Percentiles rank a stretch among this genome's conserved stretches.
Conservation (phyloP, 108 stramenopile species). For the Skeletonema costatum region DNA sequence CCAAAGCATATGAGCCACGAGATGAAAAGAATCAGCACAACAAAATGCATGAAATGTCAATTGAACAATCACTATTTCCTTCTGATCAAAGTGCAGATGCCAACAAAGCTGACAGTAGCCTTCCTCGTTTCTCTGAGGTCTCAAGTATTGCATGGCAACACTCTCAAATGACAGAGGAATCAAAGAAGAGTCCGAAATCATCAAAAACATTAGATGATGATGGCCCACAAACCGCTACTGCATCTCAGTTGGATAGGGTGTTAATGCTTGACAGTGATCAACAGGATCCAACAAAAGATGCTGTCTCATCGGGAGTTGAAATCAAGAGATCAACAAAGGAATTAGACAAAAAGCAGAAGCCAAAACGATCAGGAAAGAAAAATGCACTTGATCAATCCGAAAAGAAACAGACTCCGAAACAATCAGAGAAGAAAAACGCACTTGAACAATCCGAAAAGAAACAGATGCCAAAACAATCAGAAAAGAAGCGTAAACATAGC, state of each 20-base stretch:
- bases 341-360: neutral
- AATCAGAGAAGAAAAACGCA: neutral
- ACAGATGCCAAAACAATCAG: neutral
- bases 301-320: neutral
- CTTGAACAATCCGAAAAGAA: neutral
- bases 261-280: neutral
- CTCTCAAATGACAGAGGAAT: neutral
- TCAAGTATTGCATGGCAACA: neutral
- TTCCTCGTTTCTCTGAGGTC: neutral
- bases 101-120: neutral
- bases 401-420: neutral
- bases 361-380: neutral
- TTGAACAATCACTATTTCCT: neutral
- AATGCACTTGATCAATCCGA: neutral
- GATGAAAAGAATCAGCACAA: neutral
- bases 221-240: neutral
- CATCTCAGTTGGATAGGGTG: neutral
- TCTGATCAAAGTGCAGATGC: neutral
- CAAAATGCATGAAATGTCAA: neutral
- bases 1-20: neutral
- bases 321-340: neutral
- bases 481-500: neutral
- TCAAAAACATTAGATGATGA: neutral
- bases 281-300: neutral
- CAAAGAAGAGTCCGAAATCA: neutral